phyloP scores from a whole-genome alignment of 1,284 basidiomycete genomes.

The Tausonia pullulans region DNA sequence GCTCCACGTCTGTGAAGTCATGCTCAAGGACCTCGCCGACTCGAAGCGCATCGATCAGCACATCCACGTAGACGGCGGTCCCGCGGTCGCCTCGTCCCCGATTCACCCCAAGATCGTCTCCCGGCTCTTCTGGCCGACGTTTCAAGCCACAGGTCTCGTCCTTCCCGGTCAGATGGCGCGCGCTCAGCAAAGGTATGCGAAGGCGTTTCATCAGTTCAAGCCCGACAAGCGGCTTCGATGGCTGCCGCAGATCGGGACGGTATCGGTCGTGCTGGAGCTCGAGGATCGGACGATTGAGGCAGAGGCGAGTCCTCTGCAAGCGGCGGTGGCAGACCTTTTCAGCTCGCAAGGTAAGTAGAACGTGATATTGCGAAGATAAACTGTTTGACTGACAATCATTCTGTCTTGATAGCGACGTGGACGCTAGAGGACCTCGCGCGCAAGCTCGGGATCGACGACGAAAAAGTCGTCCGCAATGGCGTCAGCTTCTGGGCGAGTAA shows the following conservation, averaged over 20 bases:
- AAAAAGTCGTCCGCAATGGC: slow-evolving; percentile 53
- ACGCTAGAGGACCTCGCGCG: slow-evolving; percentile 52
- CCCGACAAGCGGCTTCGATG: slow-evolving; percentile 80
- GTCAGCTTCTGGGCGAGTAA: slow-evolving; percentile 71
- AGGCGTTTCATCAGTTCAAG: slow-evolving; percentile 66
- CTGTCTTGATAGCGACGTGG: slow-evolving; percentile 48
- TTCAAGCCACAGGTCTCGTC: slow-evolving; percentile 57
- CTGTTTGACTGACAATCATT: not conserved
- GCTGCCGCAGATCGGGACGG: slow-evolving; percentile 72
- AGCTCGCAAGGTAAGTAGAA: slow-evolving; percentile 29
- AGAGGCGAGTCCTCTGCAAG: slow-evolving; percentile 74
- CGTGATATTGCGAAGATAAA: too few relatives aligned
- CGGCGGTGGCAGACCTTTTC: slow-evolving; percentile 78
- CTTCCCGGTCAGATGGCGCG: slow-evolving; percentile 80
- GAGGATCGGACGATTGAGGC: slow-evolving; percentile 63
- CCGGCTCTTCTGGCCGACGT: slow-evolving; percentile 79
- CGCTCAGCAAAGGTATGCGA: slow-evolving; percentile 58
- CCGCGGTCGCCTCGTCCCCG: not conserved
- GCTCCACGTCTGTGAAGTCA: slow-evolving; percentile 86
- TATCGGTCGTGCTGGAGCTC: slow-evolving; percentile 64
- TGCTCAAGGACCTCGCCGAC: slow-evolving; percentile 90
- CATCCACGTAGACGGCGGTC: slow-evolving; percentile 56
- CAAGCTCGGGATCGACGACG: slow-evolving; percentile 53
- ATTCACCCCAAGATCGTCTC: slow-evolving; percentile 84
- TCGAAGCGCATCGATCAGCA: slow-evolving; percentile 75